Evolutionary conservation across 176 grass and related monocot species (phyloP).

Genomic region (Leersia perrieri): DNA sequence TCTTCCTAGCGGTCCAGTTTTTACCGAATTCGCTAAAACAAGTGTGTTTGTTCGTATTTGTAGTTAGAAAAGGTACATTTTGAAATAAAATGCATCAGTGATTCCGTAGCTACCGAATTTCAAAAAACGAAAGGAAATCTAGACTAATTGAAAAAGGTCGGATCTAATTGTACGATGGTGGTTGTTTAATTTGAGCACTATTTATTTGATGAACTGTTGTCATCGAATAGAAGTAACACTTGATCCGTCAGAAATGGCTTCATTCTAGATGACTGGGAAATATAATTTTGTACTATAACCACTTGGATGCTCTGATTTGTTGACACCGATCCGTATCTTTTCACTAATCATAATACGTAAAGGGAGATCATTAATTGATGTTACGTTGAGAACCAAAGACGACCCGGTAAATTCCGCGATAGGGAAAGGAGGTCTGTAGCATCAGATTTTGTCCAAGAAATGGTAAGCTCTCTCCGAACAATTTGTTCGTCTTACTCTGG

Average conservation of each 20-base stretch:
- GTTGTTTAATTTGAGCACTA: background rate
- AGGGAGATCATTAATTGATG: slow-evolving; percentile 10
- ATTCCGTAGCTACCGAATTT: no score
- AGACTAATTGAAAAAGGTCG: no score
- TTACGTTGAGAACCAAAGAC: background rate
- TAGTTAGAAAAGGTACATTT: no score
- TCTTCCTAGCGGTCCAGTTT: no score
- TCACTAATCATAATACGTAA: background rate
- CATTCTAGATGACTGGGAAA: background rate
- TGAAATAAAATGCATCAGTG: no score
- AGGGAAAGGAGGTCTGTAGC: background rate
- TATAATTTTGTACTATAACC: background rate
- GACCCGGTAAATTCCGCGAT: background rate
- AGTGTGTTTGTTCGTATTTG: no score
- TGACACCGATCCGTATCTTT: slow-evolving; percentile 11
- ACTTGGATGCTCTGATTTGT: slow-evolving; percentile 5
- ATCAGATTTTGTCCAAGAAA: background rate
- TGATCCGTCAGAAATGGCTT: background rate
- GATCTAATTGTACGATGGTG: background rate
- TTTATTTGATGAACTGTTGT: background rate
- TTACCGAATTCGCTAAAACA: no score
- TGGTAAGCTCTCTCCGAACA: background rate
- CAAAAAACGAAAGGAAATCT: no score
- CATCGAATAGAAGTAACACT: background rate
- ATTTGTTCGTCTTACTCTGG: background rate